Conservation (phyloP, 129 eudicot species). For the Daucus carota region DNA sequence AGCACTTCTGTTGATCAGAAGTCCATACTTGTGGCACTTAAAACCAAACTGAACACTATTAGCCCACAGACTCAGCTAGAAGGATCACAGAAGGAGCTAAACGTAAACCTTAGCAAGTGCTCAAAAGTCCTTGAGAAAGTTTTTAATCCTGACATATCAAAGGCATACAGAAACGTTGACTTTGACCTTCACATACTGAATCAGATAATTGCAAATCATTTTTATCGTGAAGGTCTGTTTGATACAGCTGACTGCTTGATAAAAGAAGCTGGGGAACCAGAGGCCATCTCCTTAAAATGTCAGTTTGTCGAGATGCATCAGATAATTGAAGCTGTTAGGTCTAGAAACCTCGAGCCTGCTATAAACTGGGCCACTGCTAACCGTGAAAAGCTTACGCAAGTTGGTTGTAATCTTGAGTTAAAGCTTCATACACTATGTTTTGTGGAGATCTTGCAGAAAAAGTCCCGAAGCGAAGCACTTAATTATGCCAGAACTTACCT, state of each 20-base stretch:
- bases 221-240: constrained; percentile 31
- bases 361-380: constrained; percentile 20
- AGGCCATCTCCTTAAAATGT: constrained; percentile 12
- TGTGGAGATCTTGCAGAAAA: constrained; percentile 28
- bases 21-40: constrained; percentile 23
- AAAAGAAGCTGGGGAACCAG: constrained; percentile 24
- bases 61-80: constrained; percentile 20
- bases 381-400: constrained; percentile 21
- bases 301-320: constrained; percentile 30
- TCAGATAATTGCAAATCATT: constrained; percentile 26
- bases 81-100: constrained; percentile 25
- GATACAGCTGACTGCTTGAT: constrained; percentile 26
- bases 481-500: constrained; percentile 27
- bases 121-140: constrained; percentile 24
- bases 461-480: constrained; percentile 19
- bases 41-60: constrained; percentile 13
- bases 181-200: constrained; percentile 28
- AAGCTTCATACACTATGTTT: constrained; percentile 26
- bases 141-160: constrained; percentile 25
- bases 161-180: constrained; percentile 27
- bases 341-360: constrained; percentile 27
- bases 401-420: constrained; percentile 22
- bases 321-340: constrained; percentile 27
- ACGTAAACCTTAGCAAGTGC: constrained; percentile 23
- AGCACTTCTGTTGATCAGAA: constrained; percentile 21